These are phyloP conservation scores for Podila epicladia DNA, from an alignment of 192 early-diverging fungal species.

Conservation along the genomic window DNA sequence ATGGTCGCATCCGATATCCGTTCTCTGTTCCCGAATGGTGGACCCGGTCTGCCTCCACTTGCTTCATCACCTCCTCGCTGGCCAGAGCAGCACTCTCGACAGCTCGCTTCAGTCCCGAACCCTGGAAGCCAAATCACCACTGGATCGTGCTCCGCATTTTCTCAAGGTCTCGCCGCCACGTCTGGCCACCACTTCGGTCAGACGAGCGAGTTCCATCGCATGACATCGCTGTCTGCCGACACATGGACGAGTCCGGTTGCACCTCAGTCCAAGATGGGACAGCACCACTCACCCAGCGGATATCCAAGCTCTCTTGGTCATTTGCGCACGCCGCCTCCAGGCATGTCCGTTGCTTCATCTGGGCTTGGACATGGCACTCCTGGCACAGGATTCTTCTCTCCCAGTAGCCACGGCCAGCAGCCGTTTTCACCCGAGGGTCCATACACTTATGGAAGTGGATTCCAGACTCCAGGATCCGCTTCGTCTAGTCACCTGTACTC, in stretches of 20 bases:
- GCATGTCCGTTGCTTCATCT: constrained; percentile 13
- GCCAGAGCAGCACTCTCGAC: constrained; percentile 36
- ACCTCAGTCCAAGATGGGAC: neutral
- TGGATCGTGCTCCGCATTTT: constrained; percentile 12
- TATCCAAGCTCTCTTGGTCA: constrained; percentile 23
- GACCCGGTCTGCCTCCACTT: constrained; percentile 21
- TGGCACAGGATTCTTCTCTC: constrained; percentile 21
- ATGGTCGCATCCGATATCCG: constrained; percentile 41
- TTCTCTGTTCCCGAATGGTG: constrained; percentile 27
- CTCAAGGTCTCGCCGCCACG: constrained; percentile 1
- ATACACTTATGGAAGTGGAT: constrained; percentile 23
- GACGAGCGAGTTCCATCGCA: constrained; percentile 21
- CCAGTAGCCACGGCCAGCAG: constrained; percentile 13
- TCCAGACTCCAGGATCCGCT: constrained; percentile 20
- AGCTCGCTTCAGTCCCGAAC: constrained; percentile 24
- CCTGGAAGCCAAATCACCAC: neutral
- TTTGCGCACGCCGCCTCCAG: constrained; percentile 47
- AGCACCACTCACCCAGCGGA: constrained; percentile 17
- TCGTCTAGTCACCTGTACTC: constrained; percentile 36
- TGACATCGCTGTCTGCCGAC: constrained; percentile 35
- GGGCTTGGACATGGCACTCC: neutral
- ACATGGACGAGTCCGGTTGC: constrained; percentile 28
- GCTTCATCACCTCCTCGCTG: constrained; percentile 42
- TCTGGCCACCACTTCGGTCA: constrained; percentile 8
- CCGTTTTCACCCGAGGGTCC: constrained; percentile 44